A percentile compares a stretch with the other conserved stretches of the same genome.
These are phyloP conservation scores for Apiospora aurea DNA, from an alignment of 2,329 filamentous ascomycete species.

Conservation along the genomic window DNA sequence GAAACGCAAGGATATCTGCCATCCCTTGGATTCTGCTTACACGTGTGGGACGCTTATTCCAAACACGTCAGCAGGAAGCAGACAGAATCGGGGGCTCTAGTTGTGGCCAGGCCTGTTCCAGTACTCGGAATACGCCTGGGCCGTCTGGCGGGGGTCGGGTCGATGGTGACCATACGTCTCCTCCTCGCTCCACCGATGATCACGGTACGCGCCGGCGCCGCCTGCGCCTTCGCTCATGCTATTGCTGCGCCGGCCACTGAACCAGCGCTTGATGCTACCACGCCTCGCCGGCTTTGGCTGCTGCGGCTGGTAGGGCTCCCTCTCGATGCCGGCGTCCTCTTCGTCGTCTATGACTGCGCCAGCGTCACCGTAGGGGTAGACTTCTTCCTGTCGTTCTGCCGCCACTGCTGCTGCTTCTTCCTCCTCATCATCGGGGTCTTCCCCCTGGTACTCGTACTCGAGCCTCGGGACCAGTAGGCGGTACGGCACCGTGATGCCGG, in stretches of 20 bases:
- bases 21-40: neutral
- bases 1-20: neutral
- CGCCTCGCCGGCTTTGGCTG: conserved; percentile 9
- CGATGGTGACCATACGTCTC: neutral
- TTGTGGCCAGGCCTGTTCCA: conserved; percentile 12
- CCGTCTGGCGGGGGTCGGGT: neutral
- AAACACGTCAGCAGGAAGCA: neutral
- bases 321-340: conserved; percentile 24
- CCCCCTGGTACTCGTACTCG: conserved; percentile 62
- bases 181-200: neutral
- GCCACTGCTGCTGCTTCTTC: conserved; percentile 9
- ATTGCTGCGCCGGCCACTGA: conserved; percentile 32
- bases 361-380: neutral
- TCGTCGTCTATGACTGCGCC: neutral
- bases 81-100: neutral
- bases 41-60: neutral
- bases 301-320: neutral
- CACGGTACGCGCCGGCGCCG: neutral
- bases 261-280: conserved; percentile 34
- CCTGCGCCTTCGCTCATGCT: conserved; percentile 20
- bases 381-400: neutral
- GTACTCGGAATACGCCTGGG: neutral
- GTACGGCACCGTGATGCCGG: conserved; percentile 88
- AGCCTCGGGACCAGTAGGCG: conserved; percentile 84
- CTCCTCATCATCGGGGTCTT: conserved; percentile 33